These are phyloP conservation scores for Aspergillus clavatus DNA, from an alignment of 2,329 filamentous ascomycete genomes.

Conservation along the genomic window DNA sequence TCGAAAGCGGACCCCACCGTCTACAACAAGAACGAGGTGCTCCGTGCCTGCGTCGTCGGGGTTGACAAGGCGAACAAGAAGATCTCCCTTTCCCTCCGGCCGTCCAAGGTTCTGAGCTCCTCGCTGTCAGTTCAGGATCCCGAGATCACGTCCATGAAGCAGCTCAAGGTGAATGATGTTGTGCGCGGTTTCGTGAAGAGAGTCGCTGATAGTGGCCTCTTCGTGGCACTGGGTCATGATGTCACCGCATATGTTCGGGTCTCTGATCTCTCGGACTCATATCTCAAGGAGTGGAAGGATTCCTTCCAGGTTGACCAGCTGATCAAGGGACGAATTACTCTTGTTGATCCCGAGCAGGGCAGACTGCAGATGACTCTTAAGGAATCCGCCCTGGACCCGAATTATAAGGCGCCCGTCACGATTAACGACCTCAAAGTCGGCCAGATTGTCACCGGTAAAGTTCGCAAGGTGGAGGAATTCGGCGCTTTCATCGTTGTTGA, in stretches of 20 bases:
- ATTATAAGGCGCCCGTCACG: conserved; percentile 68
- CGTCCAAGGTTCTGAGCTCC: conserved; percentile 85
- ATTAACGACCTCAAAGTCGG: conserved; percentile 74
- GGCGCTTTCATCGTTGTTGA: conserved; percentile 92
- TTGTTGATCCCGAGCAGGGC: conserved; percentile 62
- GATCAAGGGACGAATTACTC: conserved; percentile 77
- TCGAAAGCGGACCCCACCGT: conserved; percentile 69
- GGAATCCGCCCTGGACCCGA: conserved; percentile 71
- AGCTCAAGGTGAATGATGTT: conserved; percentile 71
- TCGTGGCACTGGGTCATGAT: conserved; percentile 75
- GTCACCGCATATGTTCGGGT: conserved; percentile 80
- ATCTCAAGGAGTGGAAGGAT: conserved; percentile 92
- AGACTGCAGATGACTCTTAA: conserved; percentile 86
- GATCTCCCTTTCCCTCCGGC: conserved; percentile 72
- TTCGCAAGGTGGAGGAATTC: conserved; percentile 91
- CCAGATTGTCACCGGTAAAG: conserved; percentile 79
- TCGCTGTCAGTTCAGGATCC: conserved; percentile 73
- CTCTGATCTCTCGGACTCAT: conserved; percentile 82
- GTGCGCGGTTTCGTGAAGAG: conserved; percentile 90
- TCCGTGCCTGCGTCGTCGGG: conserved; percentile 78
- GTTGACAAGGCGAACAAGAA: conserved; percentile 82
- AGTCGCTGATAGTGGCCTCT: conserved; percentile 81
- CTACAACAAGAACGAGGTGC: conserved; percentile 77
- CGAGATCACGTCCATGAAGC: conserved; percentile 66
- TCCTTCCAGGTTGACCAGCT: conserved; percentile 83